Evolutionary conservation across 1,139 yeast species (phyloP).

Genomic region (Arxiozyma telluris): DNA sequence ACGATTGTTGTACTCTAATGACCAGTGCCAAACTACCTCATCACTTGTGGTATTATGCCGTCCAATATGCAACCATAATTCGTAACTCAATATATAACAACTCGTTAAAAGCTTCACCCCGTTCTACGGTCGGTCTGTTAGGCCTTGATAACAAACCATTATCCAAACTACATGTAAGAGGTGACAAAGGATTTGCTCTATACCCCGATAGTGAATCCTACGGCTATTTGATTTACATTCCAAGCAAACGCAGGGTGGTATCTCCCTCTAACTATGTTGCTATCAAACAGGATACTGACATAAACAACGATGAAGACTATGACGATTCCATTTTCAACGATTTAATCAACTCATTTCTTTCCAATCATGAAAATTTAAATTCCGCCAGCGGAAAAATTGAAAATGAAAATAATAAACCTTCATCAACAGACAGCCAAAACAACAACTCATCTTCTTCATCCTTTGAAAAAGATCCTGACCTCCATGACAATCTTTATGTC

Average conservation of each 20-base stretch:
- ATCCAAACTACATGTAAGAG: conserved; percentile 4
- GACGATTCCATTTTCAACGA: not conserved
- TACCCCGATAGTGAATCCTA: conserved; percentile 3
- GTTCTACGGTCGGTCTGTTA: conserved; percentile 6
- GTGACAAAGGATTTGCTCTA: conserved; percentile 4
- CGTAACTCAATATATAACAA: conserved; percentile 7
- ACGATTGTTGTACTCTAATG: conserved; percentile 10
- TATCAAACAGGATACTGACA: too few relatives aligned
- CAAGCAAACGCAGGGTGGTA: not conserved
- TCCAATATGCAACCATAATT: conserved; percentile 5
- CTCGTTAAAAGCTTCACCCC: conserved; percentile 3
- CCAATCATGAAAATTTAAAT: too few relatives aligned
- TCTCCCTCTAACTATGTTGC: not conserved
- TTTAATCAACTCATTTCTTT: too few relatives aligned
- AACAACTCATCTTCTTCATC: too few relatives aligned
- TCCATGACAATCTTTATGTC: too few relatives aligned
- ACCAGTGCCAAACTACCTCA: conserved; percentile 3
- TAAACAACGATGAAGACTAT: not conserved
- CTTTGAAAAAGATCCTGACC: too few relatives aligned
- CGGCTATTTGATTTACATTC: not conserved
- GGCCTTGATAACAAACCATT: conserved; percentile 5
- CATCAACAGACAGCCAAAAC: too few relatives aligned
- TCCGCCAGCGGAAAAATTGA: too few relatives aligned
- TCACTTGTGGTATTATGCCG: conserved; percentile 9
- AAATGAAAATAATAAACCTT: too few relatives aligned